Conservation (phyloP, 352 stramenopile species). For the Elongisporangium anandrum region DNA sequence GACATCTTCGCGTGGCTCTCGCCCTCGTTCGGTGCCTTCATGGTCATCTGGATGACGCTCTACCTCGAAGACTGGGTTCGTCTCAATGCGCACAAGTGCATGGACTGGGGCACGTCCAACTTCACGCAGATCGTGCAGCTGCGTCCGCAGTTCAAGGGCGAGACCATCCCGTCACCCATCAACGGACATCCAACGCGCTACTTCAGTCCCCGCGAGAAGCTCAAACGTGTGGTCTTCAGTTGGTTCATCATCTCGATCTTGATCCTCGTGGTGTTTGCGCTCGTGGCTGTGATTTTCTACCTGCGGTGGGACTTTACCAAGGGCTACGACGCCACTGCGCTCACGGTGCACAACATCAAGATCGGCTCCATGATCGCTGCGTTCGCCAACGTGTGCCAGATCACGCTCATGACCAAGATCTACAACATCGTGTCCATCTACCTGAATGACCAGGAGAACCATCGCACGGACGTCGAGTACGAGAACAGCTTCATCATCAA, state of each 20-base stretch:
- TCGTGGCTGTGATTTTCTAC: constrained; percentile 77
- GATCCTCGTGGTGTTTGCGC: constrained; percentile 67
- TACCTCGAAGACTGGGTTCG: constrained; percentile 91
- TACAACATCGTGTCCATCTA: constrained; percentile 86
- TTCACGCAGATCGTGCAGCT: constrained; percentile 64
- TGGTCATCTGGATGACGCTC: constrained; percentile 87
- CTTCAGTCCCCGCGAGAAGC: constrained; percentile 58
- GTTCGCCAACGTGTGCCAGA: constrained; percentile 72
- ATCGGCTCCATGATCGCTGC: constrained; percentile 70
- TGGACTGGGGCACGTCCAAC: constrained; percentile 82
- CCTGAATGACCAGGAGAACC: constrained; percentile 93
- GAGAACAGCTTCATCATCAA: constrained; percentile 93
- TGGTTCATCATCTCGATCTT: constrained; percentile 78
- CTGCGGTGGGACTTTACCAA: constrained; percentile 73
- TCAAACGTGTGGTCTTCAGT: constrained; percentile 70
- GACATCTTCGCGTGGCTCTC: constrained; percentile 74
- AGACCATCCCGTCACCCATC: constrained; percentile 72
- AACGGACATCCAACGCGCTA: constrained; percentile 63
- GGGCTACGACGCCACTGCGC: constrained; percentile 42
- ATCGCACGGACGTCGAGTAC: constrained; percentile 85
- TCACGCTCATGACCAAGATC: constrained; percentile 90
- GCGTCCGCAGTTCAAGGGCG: constrained; percentile 71
- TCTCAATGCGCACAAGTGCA: constrained; percentile 64
- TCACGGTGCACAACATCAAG: constrained; percentile 60
- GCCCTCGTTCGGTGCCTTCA: constrained; percentile 79